phyloP scores from a whole-genome alignment of 2,329 filamentous ascomycete species.

The Fusarium phyllophilum region DNA sequence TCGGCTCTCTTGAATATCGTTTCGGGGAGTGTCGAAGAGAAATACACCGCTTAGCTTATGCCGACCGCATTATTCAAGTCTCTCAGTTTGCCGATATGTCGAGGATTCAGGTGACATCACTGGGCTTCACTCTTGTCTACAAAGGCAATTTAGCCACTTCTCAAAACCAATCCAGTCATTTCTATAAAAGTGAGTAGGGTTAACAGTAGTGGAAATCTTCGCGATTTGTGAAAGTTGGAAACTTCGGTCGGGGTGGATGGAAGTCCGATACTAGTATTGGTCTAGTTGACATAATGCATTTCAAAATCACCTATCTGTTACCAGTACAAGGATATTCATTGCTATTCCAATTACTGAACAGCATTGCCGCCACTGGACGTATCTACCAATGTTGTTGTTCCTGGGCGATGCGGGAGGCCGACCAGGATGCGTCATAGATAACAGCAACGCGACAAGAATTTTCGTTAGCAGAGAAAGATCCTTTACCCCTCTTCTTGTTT shows the following conservation, averaged over 20 bases:
- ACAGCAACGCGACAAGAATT: neutral
- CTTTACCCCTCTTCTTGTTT: neutral
- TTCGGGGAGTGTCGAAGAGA: neutral
- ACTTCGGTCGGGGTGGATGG: neutral
- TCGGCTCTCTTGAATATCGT: fast-evolving
- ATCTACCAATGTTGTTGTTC: neutral
- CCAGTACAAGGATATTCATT: fast-evolving
- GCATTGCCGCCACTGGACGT: neutral
- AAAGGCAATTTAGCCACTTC: no score
- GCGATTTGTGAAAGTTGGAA: neutral
- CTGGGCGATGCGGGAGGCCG: neutral
- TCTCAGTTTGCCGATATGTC: neutral
- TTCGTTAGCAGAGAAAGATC: fast-evolving
- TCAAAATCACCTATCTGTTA: fast-evolving
- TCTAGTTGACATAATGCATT: fast-evolving
- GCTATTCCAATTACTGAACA: neutral
- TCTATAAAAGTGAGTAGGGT: no score
- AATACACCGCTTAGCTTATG: neutral
- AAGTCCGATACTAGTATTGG: neutral
- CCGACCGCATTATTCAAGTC: no score
- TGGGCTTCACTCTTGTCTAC: fast-evolving
- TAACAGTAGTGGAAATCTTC: neutral
- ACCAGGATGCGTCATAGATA: neutral
- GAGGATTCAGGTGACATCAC: fast-evolving
- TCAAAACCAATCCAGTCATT: fast-evolving